Conservation (phyloP, 768 basidiomycete genomes). For the Fomitopsis serialis region DNA sequence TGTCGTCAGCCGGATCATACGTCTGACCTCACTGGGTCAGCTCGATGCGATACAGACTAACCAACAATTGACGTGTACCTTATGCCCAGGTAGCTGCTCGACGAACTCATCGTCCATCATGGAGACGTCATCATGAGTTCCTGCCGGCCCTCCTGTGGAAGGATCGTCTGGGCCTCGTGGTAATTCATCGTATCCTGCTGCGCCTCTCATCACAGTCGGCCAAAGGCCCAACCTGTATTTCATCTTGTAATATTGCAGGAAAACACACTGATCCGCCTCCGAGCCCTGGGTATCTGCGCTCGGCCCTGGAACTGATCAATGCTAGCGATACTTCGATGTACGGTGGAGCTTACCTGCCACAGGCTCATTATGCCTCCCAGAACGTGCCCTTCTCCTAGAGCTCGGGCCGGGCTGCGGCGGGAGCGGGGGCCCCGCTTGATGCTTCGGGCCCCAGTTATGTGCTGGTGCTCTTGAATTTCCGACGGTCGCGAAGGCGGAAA, state of each 20-base stretch:
- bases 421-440: neutral
- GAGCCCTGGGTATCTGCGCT: neutral
- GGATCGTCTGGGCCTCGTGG: neutral
- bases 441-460: slow-evolving; percentile 1
- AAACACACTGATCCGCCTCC: slow-evolving; percentile 7
- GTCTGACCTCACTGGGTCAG: neutral
- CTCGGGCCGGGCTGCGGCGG: neutral
- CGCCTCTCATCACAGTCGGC: neutral
- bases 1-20: slow-evolving; percentile 6
- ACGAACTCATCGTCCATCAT: neutral
- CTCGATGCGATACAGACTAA: neutral
- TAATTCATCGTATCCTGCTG: slow-evolving; percentile 2
- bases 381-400: too few species aligned
- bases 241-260: slow-evolving; percentile 11
- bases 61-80: neutral
- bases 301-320: neutral
- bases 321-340: too few species aligned
- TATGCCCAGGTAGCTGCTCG: neutral
- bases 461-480: neutral
- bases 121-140: neutral
- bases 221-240: neutral
- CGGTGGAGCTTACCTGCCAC: too few species aligned
- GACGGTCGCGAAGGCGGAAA: neutral
- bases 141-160: neutral
- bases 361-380: too few species aligned